Base-by-base conservation (phyloP, 2,329 filamentous ascomycete species). In the Paecilomyces dactylethromorphus region DNA sequence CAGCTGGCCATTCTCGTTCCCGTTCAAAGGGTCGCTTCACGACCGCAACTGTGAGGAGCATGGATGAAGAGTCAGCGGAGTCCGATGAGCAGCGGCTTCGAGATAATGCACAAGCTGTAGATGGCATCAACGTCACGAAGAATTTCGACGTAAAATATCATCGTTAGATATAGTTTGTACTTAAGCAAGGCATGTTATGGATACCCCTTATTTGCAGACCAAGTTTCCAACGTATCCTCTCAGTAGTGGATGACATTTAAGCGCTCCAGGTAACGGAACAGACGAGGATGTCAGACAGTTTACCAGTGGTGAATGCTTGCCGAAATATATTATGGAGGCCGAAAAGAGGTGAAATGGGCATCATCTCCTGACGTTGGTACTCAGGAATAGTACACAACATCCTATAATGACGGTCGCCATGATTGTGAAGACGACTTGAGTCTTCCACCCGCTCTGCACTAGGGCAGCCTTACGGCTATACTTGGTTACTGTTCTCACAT, bases 371-470 rank as follows among this genome's bases (percentile, higher is more conserved):
- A 65, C 68, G 63, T 76, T 71, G 4, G 76, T 78, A 35, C 70
- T 74, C 61, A 79, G 60, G 58, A 79, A 76, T 59, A 79, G 61
- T 24, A 77, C 71, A 64, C 77, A 79, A 59, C 77, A 75, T 8
- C 72, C 76, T 55, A 79, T 62, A 59, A 79, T 79, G 10, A 73
- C 74, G 3, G 67, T 66, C n/a, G 76, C 75, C 8, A 79, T 72
- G 22, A 79, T 63, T 4, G 71, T 71, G 63, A 78, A 76, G n/a
- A 96, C 89, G 50, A 87, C 74, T 71, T 97, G 92, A 39, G 94
- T 97, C 75, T 91, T 93, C 89, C 90, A 94, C 1, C 94, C 94
- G 31, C 87, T 89, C 78, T 99, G 94, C 45, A 99, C 94, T 63
- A 97, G 82, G 0, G 94, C 94, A 26, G 83, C 82, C 64, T 87